phyloP scores from a whole-genome alignment of 768 basidiomycete genomes.

The Termitomyces sp. region DNA sequence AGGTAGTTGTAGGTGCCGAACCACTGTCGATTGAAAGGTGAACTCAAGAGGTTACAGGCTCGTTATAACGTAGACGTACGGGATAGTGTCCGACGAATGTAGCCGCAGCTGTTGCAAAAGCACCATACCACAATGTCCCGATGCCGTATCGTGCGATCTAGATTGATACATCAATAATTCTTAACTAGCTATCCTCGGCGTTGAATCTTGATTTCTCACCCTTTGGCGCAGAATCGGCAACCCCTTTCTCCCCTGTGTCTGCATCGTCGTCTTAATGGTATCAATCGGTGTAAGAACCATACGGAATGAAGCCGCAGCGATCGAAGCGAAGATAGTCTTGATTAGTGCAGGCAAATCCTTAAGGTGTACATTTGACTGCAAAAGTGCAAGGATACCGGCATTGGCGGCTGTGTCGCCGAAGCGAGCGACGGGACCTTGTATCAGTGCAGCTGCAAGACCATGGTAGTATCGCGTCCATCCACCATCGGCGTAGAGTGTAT shows the following conservation, averaged over 20 bases:
- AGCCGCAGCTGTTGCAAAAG: slow-evolving; percentile 86
- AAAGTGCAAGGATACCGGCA: slow-evolving; percentile 81
- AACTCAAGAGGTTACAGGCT: neutral
- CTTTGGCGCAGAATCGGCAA: slow-evolving; percentile 59
- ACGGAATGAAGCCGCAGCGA: slow-evolving; percentile 78
- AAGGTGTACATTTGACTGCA: slow-evolving; percentile 72
- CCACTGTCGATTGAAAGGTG: slow-evolving; percentile 42
- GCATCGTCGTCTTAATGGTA: slow-evolving; percentile 92
- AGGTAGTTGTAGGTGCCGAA: slow-evolving; percentile 85
- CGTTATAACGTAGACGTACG: slow-evolving; percentile 22
- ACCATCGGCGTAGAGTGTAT: slow-evolving; percentile 70
- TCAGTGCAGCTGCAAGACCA: slow-evolving; percentile 76
- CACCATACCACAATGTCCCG: slow-evolving; percentile 82
- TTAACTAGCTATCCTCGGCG: neutral
- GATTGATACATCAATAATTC: neutral
- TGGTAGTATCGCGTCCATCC: slow-evolving; percentile 84
- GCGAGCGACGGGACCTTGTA: slow-evolving; percentile 80
- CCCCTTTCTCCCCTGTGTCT: slow-evolving; percentile 79
- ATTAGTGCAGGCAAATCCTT: slow-evolving; percentile 52
- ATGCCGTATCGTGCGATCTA: slow-evolving; percentile 74
- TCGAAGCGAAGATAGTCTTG: slow-evolving; percentile 75
- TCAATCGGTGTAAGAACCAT: slow-evolving; percentile 93
- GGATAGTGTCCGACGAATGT: slow-evolving; percentile 93
- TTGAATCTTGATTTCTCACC: slow-evolving; percentile 29
- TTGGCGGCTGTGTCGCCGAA: slow-evolving; percentile 97